These are phyloP conservation scores for Aeschynomene evenia DNA, from an alignment of 306 rosid genomes.

Conservation along the genomic window DNA sequence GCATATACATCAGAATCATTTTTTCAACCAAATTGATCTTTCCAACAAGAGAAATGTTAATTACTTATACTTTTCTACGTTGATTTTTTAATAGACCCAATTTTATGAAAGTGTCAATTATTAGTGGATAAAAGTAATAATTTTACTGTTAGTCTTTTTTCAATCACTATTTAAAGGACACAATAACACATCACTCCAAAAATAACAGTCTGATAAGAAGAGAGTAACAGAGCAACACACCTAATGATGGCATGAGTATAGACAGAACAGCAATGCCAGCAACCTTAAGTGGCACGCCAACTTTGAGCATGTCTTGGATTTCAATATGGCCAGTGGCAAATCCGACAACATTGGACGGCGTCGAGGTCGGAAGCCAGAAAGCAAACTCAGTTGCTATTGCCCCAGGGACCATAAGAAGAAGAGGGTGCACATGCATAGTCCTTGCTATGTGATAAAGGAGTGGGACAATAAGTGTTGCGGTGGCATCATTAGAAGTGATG, in stretches of 20 bases:
- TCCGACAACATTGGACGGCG: conserved; percentile 81
- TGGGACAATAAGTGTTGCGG: conserved; percentile 74
- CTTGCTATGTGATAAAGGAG: conserved; percentile 63
- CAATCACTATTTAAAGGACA: no score
- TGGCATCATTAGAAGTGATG: conserved; percentile 78
- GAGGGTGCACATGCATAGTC: conserved; percentile 70
- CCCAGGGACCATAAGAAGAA: conserved; percentile 80
- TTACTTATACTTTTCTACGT: no score
- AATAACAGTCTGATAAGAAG: no score
- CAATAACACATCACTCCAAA: no score
- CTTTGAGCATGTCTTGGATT: conserved; percentile 71
- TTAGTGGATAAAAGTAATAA: no score
- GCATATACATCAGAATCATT: neutral
- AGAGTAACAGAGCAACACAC: conserved; percentile 26
- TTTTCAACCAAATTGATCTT: conserved; percentile 8
- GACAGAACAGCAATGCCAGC: conserved; percentile 58
- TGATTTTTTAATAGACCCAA: no score
- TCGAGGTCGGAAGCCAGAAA: conserved; percentile 71
- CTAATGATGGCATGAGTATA: conserved; percentile 76
- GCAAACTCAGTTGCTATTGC: conserved; percentile 80
- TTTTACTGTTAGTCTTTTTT: no score
- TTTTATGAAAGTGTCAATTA: no score
- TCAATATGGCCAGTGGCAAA: conserved; percentile 76
- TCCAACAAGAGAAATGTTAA: no score
- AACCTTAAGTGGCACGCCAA: conserved; percentile 72